Evolutionary conservation across 148 eudicot species (phyloP).

Genomic region (Rhododendron molle): DNA sequence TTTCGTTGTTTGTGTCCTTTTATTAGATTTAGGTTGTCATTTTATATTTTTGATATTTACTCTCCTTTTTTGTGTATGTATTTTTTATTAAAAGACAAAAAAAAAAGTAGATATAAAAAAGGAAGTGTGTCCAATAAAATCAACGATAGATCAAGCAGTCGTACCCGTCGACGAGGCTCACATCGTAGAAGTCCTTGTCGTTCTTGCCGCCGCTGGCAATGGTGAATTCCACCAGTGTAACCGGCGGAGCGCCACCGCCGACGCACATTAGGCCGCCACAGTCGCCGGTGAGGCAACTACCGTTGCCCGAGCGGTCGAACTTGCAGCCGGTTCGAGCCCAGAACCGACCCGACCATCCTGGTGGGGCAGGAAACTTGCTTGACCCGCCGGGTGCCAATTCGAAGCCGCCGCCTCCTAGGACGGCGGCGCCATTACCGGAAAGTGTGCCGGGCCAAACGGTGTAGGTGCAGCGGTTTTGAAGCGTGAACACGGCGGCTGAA

Average conservation of each 20-base stretch:
- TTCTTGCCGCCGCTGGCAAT: constrained; percentile 25
- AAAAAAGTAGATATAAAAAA: too few species aligned
- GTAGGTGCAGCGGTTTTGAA: constrained; percentile 58
- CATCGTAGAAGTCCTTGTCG: constrained; percentile 73
- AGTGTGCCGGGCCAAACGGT: constrained; percentile 80
- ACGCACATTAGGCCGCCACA: constrained; percentile 43
- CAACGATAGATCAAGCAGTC: background rate
- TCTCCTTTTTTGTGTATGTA: too few species aligned
- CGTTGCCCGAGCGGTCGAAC: constrained; percentile 41
- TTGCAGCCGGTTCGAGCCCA: constrained; percentile 94
- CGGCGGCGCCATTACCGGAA: constrained; percentile 42
- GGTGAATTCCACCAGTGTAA: constrained; percentile 70
- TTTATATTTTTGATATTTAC: too few species aligned
- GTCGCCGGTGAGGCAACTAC: constrained; percentile 43
- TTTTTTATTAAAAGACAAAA: too few species aligned
- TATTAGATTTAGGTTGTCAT: too few species aligned
- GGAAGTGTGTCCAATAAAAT: too few species aligned
- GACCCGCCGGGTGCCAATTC: constrained; percentile 44
- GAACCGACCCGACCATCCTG: constrained; percentile 89
- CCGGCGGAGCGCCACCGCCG: constrained; percentile 69
- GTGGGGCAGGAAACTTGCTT: constrained; percentile 37
- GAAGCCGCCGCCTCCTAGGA: constrained; percentile 50
- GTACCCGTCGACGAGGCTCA: constrained; percentile 67
- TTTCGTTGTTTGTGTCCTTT: too few species aligned
- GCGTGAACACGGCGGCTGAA: constrained; percentile 47